Evolutionary conservation across 306 rosid genomes (phyloP), one percentile per base, ranked within the genome.

Genomic region (Luffa acutangula): DNA sequence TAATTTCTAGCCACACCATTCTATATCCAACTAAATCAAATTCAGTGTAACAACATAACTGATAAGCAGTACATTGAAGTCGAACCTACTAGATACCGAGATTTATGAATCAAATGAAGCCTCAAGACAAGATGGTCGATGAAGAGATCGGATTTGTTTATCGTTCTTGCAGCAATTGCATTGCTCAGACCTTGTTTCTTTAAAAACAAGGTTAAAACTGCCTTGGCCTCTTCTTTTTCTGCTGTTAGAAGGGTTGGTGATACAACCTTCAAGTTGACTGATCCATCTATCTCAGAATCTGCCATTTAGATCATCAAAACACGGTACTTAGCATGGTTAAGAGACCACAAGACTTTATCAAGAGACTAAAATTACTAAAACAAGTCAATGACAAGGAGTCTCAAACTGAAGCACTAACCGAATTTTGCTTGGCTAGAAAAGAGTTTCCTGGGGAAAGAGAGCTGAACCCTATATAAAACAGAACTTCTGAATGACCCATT

Each of bases 161-260:
- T 89, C 52, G 90, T 90, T 87, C 91, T 92, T 33, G 92, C 85
- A 34, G 98, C 97, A 83, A 80, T 46, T 46, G 91, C 90, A 80
- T 81, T 87, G 85, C 95, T 88, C 81, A 95, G 81, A 76, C 98
- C 97, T 80, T 83, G 93, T 82, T 95, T 91, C 88, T 90, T 95
- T 83, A 95, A 81, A 88, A 92, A 92, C 88, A 92, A 82, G 79
- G 89, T 85, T 66, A 95, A 81, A 49, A 92, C 95, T 70, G 97
- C 98, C 82, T 86, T 95, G 76, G 98, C 95, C 87, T 92, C 98
- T 88, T 92, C 98, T 85, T 91, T 95, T 85, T 92, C 98, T 57
- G 97, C 97, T 34, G 83, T 91, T 81, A 95, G 86, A 78, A 92
- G 85, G 65, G 90, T 85, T 17, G 92, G 86, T 81, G 95, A 66